Evolutionary conservation across 2,329 filamentous ascomycete species (phyloP).

Genomic region (Diatrype stigma): DNA sequence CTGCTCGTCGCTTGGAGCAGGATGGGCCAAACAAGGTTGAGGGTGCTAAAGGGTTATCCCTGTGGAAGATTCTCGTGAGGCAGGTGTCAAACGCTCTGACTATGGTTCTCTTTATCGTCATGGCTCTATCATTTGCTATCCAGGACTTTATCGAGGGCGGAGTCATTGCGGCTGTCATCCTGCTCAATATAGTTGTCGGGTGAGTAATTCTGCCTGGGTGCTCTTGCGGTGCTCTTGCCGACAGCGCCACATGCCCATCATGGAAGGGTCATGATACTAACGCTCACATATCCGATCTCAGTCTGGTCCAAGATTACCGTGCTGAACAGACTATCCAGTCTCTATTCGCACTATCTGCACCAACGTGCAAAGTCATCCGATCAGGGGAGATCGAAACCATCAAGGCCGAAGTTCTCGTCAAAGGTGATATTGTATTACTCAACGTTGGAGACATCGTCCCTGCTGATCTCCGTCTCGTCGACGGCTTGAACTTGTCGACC

Average conservation of each 20-base stretch:
- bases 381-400: slow-evolving; percentile 46
- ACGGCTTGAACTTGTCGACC: slow-evolving; percentile 69
- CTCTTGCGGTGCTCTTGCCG: too few relatives aligned
- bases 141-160: slow-evolving; percentile 60
- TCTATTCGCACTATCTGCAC: slow-evolving; percentile 53
- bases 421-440: slow-evolving; percentile 61
- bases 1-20: slow-evolving; percentile 58
- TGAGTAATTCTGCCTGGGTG: slow-evolving; percentile 36
- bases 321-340: slow-evolving; percentile 61
- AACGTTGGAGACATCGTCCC: slow-evolving; percentile 66
- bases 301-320: slow-evolving; percentile 57
- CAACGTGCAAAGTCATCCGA: slow-evolving; percentile 56
- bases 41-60: slow-evolving; percentile 65
- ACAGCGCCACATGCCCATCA: too few relatives aligned
- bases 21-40: slow-evolving; percentile 70
- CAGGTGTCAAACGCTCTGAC: slow-evolving; percentile 76
- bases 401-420: slow-evolving; percentile 56
- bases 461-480: slow-evolving; percentile 61
- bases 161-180: slow-evolving; percentile 60
- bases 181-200: slow-evolving; percentile 65
- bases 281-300: slow-evolving; percentile 24
- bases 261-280: neutral
- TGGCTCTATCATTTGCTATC: slow-evolving; percentile 65
- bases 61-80: slow-evolving; percentile 72
- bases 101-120: slow-evolving; percentile 69